Base-by-base conservation (phyloP, 1,284 basidiomycete species). In the Apiotrichum montevideense region DNA sequence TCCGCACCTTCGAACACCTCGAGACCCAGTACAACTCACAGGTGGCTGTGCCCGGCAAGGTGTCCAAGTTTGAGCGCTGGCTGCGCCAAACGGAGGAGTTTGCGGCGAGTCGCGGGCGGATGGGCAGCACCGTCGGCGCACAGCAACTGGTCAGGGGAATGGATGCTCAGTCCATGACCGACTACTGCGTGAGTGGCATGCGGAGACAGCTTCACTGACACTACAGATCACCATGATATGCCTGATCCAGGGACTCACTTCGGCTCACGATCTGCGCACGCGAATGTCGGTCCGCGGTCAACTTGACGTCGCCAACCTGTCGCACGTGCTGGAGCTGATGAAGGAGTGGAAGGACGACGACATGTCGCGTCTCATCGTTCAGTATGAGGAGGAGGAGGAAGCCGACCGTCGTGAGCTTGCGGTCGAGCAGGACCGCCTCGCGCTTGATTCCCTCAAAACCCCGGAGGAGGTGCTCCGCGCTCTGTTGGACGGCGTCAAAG, bases 101-200 rank as follows among this genome's bases (percentile, higher is more conserved):
- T 4, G 81, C 98, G 11, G 83, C 85, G 46, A 92, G 93, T 1
- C 80, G 92, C 58, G 95, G 96, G 1, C 88, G 86, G 73, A 95
- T 98, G 91, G 95, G 95, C 2, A 95, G 88, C 70, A 77, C 89
- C 49, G 95, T 98, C 7, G 95, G 96, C 2, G 90, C 91, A 8
- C 94, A 91, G 65, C 89, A 94, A 39, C 90, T 96, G 62, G 83
- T 95, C 57, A 85, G 82, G 69, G 65, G 68, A 37, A 58, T 58
- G 53, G 68, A 68, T 37, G 62, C 61, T 47, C 58, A 49, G 47
- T 51, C 58, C 43, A 60, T 73, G 3, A 48, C 64, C 7, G 72
- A 73, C 6, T 73, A 72, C 57, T 68, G 66, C 47, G 71, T 73
- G 51, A 63, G 71, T 69, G 21, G 14, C 13, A 43, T 29, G 33